phyloP scores from a whole-genome alignment of 2,329 filamentous ascomycete species.

The Hypoxylon rubiginosum region DNA sequence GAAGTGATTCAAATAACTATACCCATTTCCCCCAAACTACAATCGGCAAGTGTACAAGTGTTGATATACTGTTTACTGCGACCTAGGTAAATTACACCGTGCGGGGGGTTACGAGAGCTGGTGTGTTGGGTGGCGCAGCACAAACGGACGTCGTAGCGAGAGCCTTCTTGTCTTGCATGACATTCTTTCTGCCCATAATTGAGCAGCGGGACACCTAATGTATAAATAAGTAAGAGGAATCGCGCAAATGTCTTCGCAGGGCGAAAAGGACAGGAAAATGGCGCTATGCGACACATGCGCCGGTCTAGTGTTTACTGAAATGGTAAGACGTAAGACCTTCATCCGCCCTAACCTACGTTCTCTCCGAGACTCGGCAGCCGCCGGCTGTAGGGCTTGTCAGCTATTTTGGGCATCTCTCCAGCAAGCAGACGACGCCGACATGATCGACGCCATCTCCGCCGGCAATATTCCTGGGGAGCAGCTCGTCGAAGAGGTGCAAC shows the following conservation, averaged over 20 bases:
- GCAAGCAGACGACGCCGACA: not conserved
- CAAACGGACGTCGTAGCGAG: no score
- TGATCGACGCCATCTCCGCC: slow-evolving; percentile 23
- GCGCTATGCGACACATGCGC: slow-evolving; percentile 27
- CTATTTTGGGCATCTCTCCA: slow-evolving; percentile 28
- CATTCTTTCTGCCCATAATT: no score
- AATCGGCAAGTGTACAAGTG: no score
- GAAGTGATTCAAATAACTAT: no score
- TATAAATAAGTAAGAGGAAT: not conserved
- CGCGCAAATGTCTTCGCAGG: not conserved
- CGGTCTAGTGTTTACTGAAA: slow-evolving; percentile 21
- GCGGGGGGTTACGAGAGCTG: no score
- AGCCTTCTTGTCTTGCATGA: no score
- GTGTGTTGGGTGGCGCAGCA: no score
- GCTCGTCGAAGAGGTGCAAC: not conserved
- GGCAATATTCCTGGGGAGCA: slow-evolving; percentile 10
- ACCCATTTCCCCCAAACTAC: no score
- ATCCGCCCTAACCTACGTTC: slow-evolving; percentile 33
- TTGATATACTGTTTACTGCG: no score
- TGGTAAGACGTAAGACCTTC: slow-evolving; percentile 8
- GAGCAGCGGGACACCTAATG: no score
- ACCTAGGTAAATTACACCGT: no score
- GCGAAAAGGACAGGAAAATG: slow-evolving; percentile 19
- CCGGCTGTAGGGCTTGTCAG: slow-evolving; percentile 31
- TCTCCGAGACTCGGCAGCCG: slow-evolving; percentile 31